These are phyloP conservation scores for Penicillium sp. DNA, from an alignment of 2,329 filamentous ascomycete species.

Conservation along the genomic window DNA sequence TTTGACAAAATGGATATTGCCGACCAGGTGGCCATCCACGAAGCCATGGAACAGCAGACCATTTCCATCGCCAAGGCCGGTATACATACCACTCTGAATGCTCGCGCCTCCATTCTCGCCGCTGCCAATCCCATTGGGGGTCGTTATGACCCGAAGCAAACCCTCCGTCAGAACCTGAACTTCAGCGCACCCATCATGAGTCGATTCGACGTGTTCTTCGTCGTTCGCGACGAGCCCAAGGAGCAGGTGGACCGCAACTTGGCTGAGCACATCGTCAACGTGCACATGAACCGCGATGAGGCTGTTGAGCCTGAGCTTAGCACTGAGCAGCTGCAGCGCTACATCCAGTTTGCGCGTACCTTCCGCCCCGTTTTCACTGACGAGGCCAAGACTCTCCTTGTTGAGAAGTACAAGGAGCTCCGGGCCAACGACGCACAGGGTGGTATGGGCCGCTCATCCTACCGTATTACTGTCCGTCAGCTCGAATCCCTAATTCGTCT, in stretches of 20 bases:
- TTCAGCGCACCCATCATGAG: slow-evolving; percentile 99
- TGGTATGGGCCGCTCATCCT: slow-evolving; percentile 89
- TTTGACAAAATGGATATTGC: slow-evolving; percentile 99
- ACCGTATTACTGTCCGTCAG: slow-evolving; percentile 95
- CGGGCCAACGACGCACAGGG: slow-evolving; percentile 91
- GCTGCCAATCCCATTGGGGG: slow-evolving; percentile 95
- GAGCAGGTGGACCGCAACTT: slow-evolving; percentile 87
- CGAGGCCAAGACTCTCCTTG: slow-evolving; percentile 80
- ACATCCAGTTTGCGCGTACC: slow-evolving; percentile 92
- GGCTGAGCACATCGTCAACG: slow-evolving; percentile 89
- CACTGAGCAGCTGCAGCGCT: slow-evolving; percentile 93
- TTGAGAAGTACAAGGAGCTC: slow-evolving; percentile 93
- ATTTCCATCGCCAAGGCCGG: slow-evolving; percentile 98
- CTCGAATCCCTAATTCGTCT: slow-evolving; percentile 94
- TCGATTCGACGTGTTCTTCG: slow-evolving; percentile 97
- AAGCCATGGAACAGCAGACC: slow-evolving; percentile 99
- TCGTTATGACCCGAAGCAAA: slow-evolving; percentile 92
- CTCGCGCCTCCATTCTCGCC: slow-evolving; percentile 89
- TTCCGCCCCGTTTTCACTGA: slow-evolving; percentile 92
- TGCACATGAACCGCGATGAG: slow-evolving; percentile 89
- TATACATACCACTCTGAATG: slow-evolving; percentile 96
- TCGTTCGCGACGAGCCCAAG: slow-evolving; percentile 95
- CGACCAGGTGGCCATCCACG: slow-evolving; percentile 98
- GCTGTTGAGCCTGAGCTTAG: slow-evolving; percentile 91
- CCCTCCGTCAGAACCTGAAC: slow-evolving; percentile 91